phyloP scores from a whole-genome alignment of 148 eudicot genomes.

The Nepenthes gracilis region DNA sequence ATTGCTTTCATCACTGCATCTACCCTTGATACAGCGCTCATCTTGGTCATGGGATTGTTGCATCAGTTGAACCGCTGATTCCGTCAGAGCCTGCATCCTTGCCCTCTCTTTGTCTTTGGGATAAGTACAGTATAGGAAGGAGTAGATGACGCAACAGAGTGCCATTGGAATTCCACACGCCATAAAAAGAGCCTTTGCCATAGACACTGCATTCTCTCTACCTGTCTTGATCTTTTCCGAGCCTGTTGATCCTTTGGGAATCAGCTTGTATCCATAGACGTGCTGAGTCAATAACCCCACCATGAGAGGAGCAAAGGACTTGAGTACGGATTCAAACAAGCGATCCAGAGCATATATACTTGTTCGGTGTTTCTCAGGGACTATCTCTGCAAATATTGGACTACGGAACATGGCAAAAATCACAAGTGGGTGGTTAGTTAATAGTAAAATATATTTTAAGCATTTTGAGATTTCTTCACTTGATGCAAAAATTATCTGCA shows the following conservation, averaged over 20 bases:
- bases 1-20: too few species aligned
- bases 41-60: too few species aligned
- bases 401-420: slow-evolving; percentile 9
- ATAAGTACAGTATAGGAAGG: slow-evolving; percentile 71
- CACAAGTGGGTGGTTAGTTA: not conserved
- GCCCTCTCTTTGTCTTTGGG: slow-evolving; percentile 83
- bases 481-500: too few species aligned
- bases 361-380: slow-evolving; percentile 58
- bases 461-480: too few species aligned
- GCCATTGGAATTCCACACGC: slow-evolving; percentile 63
- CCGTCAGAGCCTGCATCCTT: slow-evolving; percentile 50
- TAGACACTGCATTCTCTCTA: slow-evolving; percentile 60
- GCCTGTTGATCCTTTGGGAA: slow-evolving; percentile 22
- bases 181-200: slow-evolving; percentile 76
- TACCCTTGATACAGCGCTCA: too few species aligned
- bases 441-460: too few species aligned
- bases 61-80: not conserved
- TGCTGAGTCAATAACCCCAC: slow-evolving; percentile 57
- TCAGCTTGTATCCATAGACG: slow-evolving; percentile 44
- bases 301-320: slow-evolving; percentile 63
- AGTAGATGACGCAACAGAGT: slow-evolving; percentile 55
- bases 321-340: slow-evolving; percentile 46
- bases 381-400: slow-evolving; percentile 74
- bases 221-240: slow-evolving; percentile 29
- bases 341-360: slow-evolving; percentile 69